Evolutionary conservation across 306 rosid genomes (phyloP).

Genomic region (Alnus rubra): DNA sequence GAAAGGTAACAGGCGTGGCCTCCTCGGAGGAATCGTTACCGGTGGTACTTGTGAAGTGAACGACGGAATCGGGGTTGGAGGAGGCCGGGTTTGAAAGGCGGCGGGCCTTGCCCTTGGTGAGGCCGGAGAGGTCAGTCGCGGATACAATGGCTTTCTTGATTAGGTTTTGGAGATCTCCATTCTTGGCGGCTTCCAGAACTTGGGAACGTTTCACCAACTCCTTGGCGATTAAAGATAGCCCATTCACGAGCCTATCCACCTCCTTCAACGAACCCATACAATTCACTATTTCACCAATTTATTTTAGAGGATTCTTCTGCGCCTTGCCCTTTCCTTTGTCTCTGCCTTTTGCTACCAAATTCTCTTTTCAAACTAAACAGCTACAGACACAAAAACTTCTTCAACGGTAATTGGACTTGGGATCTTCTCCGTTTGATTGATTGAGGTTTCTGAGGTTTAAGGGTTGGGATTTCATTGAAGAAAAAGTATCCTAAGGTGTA

Average conservation of each 20-base stretch:
- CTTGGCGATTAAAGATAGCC: constrained; percentile 67
- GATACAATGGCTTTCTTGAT: constrained; percentile 55
- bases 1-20: not conserved
- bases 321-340: not conserved
- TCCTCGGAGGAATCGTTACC: not conserved
- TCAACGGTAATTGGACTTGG: no score
- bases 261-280: constrained; percentile 39
- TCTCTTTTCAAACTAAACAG: not conserved
- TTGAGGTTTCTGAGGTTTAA: no score
- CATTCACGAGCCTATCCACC: constrained; percentile 51
- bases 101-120: constrained; percentile 68
- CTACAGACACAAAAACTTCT: not conserved
- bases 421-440: no score
- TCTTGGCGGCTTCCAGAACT: constrained; percentile 34
- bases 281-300: not conserved
- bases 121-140: constrained; percentile 75
- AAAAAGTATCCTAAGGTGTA: no score
- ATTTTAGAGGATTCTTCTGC: no score
- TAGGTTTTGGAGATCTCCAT: constrained; percentile 46
- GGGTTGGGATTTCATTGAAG: no score
- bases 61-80: constrained; percentile 40
- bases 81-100: constrained; percentile 35
- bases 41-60: constrained; percentile 44
- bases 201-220: constrained; percentile 57
- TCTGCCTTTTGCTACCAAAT: not conserved